Evolutionary conservation across 306 rosid species (phyloP), one percentile per base, ranked within the genome.

Genomic region (Trifolium subterraneum): DNA sequence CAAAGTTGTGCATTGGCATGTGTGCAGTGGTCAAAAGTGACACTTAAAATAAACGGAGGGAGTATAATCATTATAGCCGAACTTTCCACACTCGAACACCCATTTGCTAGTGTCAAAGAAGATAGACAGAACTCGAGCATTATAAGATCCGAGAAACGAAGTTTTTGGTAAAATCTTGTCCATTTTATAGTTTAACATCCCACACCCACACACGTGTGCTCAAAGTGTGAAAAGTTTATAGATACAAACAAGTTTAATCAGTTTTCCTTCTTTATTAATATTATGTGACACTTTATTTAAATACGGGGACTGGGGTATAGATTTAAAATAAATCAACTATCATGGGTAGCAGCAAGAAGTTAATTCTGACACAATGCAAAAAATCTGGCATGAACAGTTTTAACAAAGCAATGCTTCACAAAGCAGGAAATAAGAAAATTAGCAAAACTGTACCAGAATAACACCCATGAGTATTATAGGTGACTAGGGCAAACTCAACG

Each of bases 401-500:
- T 23, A 55, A 61, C 60, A 64, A 69, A 76, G 56, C 35, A 41
- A 77, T 31, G 18, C 69, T 70, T 9, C 71, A 64, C 33, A 60
- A 10, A 71, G 75, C 33, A 71, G 8, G 33, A 47, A 35, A 13
- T 65, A 62, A 67, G 35, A 79, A 71, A 59, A 79, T 6, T 20
- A 63, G 73, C 77, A 86, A 82, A 68, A 44, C 69, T 77, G 23
- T 87, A 94, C 99, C 96, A 79, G 92, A 94, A 84, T 88, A 92
- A 50, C 95, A 88, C 86, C 99, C 99, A 75, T 88, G 97, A 64
- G 97, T 88, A 80, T 86, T 81, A 82, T 75, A 92, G 13, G 87
- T 86, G 86, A 92, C 97, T 68, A 94, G 47, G 50, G 92, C 87
- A 73, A 90, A 81, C 90, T 94, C 97, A 48, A 85, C 62, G 25